Conservation (phyloP, 495 filamentous ascomycete species). For the Neurospora hispaniola region DNA sequence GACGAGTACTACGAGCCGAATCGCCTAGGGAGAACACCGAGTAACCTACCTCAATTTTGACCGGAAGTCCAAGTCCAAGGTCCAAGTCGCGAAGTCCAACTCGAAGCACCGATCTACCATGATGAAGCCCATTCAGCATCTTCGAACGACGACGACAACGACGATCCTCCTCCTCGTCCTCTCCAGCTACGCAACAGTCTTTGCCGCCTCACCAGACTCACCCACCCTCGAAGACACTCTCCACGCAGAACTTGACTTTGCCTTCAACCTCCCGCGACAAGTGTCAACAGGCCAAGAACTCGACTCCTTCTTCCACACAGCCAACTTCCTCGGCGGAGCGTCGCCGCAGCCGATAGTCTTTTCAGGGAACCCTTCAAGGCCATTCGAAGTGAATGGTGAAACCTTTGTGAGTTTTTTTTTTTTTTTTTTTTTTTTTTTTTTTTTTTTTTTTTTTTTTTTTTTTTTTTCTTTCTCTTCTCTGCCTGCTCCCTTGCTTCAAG, state of each 20-base stretch:
- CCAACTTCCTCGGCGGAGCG: conserved; percentile 13
- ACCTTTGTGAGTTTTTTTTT: conserved; percentile 32
- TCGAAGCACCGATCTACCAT: too few relatives aligned
- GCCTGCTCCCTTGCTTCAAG: too few relatives aligned
- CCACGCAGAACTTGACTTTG: conserved; percentile 13
- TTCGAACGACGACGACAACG: too few relatives aligned
- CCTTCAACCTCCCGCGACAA: conserved; percentile 11
- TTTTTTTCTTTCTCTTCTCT: neutral
- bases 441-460: conserved; percentile 4
- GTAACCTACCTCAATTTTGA: too few relatives aligned
- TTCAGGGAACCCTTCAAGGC: conserved; percentile 26
- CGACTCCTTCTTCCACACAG: conserved; percentile 12
- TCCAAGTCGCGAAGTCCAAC: too few relatives aligned
- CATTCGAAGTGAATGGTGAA: conserved; percentile 35
- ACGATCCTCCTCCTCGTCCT: neutral
- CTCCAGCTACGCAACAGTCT: neutral
- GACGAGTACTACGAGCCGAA: too few relatives aligned
- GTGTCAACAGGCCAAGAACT: conserved; percentile 11
- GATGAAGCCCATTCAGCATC: too few relatives aligned
- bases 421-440: conserved; percentile 5
- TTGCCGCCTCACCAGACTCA: conserved; percentile 4
- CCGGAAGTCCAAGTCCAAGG: too few relatives aligned
- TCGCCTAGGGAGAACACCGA: too few relatives aligned
- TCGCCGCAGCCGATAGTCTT: conserved; percentile 21
- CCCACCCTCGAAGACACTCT: conserved; percentile 4